These are phyloP conservation scores for Paraglomus occultum DNA, from an alignment of 192 early-diverging fungal genomes.

Conservation along the genomic window DNA sequence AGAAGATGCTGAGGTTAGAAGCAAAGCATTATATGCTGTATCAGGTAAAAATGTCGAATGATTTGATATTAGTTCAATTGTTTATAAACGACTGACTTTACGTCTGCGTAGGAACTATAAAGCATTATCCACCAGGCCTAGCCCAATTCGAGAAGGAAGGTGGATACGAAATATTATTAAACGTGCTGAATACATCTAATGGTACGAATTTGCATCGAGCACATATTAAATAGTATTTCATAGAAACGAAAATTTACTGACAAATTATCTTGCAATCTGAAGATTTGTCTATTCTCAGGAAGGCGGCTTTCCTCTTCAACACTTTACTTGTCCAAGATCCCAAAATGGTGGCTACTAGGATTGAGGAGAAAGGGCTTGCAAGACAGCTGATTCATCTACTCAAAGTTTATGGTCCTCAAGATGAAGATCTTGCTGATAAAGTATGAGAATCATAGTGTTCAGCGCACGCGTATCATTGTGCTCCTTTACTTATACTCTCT, in stretches of 20 bases:
- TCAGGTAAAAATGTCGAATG: conserved; percentile 37
- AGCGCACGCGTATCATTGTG: neutral
- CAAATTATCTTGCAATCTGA: neutral
- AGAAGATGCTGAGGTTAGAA: conserved; percentile 44
- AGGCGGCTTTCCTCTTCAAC: conserved; percentile 63
- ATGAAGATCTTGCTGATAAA: conserved; percentile 28
- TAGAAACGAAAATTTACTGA: neutral
- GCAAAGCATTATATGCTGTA: conserved; percentile 72
- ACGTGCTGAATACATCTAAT: conserved; percentile 45
- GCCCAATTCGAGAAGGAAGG: conserved; percentile 51
- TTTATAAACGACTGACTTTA: neutral
- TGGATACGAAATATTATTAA: conserved; percentile 45
- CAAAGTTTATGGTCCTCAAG: neutral
- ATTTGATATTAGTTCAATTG: neutral
- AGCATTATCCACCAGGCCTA: conserved; percentile 55
- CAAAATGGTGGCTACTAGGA: neutral
- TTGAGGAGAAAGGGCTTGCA: conserved; percentile 16
- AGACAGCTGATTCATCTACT: conserved; percentile 22
- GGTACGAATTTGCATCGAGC: conserved; percentile 32
- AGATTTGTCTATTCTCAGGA: conserved; percentile 47
- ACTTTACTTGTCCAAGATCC: conserved; percentile 61
- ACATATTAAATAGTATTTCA: conserved; percentile 19
- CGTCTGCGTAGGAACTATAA: conserved; percentile 44
- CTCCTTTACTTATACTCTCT: neutral
- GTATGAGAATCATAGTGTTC: neutral